These are phyloP conservation scores for Epithele typhae DNA, from an alignment of 768 basidiomycete species.

Conservation along the genomic window DNA sequence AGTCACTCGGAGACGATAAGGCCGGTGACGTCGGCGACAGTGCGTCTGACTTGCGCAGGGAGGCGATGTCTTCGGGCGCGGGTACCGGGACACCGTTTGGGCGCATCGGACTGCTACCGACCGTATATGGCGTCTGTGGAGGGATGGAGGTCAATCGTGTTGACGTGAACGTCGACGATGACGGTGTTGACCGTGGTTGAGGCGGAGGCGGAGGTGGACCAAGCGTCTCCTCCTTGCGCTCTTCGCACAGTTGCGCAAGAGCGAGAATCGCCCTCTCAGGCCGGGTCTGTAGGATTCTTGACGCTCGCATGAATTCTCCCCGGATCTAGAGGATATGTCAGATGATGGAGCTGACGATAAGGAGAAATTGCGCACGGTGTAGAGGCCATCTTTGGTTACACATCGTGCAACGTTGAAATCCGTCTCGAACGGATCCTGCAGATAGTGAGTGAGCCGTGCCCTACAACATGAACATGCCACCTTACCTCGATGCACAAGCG, in stretches of 20 bases:
- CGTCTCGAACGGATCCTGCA: slow-evolving; percentile 93
- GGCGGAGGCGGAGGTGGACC: slow-evolving; percentile 47
- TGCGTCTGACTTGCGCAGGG: slow-evolving; percentile 32
- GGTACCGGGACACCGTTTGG: slow-evolving; percentile 33
- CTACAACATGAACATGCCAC: not conserved
- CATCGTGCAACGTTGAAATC: slow-evolving; percentile 96
- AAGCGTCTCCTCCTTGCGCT: slow-evolving; percentile 69
- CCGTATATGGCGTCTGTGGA: slow-evolving; percentile 68
- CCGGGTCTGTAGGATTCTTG: slow-evolving; percentile 73
- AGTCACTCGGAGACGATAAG: slow-evolving; percentile 7
- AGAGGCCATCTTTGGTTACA: slow-evolving; percentile 93
- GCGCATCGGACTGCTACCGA: slow-evolving; percentile 58
- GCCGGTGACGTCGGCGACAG: slow-evolving; percentile 14
- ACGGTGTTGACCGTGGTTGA: too few relatives aligned
- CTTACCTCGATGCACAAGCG: slow-evolving; percentile 59
- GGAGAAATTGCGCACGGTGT: slow-evolving; percentile 56
- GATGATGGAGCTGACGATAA: not conserved
- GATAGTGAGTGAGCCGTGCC: slow-evolving; percentile 1
- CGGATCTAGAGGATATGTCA: slow-evolving; percentile 61
- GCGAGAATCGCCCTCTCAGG: slow-evolving; percentile 80
- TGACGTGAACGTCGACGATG: slow-evolving; percentile 39
- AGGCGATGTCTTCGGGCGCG: slow-evolving; percentile 44
- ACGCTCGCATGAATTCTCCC: slow-evolving; percentile 97
- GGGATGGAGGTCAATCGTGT: slow-evolving; percentile 44
- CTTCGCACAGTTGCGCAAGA: slow-evolving; percentile 88